Conservation (phyloP, 768 basidiomycete genomes). For the Tremella fuciformis region DNA sequence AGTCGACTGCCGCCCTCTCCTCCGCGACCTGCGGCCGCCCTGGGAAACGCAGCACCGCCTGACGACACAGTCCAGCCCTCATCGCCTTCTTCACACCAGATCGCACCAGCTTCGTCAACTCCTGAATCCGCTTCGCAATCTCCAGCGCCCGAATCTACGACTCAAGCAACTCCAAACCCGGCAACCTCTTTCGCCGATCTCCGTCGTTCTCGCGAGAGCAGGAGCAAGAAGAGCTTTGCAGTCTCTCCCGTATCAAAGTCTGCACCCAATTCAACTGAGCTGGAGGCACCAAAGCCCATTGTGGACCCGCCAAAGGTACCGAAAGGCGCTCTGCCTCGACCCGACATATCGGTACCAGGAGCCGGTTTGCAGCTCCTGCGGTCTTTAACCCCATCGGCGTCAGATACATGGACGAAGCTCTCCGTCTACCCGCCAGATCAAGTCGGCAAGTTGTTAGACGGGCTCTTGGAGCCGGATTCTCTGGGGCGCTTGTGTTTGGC, state of each 20-base stretch:
- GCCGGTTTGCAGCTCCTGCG: conserved; percentile 31
- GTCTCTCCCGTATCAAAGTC: not conserved
- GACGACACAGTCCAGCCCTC: too few species aligned
- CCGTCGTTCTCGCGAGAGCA: conserved; percentile 1
- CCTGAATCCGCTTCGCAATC: too few species aligned
- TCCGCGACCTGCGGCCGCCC: not conserved
- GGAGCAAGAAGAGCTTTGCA: not conserved
- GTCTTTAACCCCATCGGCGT: conserved; percentile 8
- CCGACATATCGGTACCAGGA: conserved; percentile 21
- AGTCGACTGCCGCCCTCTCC: conserved; percentile 1
- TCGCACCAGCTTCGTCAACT: too few species aligned
- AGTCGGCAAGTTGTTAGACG: conserved; percentile 21
- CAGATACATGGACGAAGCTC: conserved; percentile 11
- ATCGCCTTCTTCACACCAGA: too few species aligned
- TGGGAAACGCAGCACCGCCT: too few species aligned
- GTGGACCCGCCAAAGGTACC: too few species aligned
- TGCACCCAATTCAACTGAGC: conserved; percentile 4
- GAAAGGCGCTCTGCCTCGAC: too few species aligned
- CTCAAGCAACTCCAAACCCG: too few species aligned
- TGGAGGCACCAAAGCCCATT: too few species aligned
- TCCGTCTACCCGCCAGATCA: conserved; percentile 24
- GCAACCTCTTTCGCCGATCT: conserved; percentile 11
- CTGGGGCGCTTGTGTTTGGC: conserved; percentile 27
- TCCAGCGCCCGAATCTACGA: too few species aligned
- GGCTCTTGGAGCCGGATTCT: conserved; percentile 37